These are phyloP conservation scores for Amesomyces nigricolor DNA, from an alignment of 2,329 filamentous ascomycete species.

Conservation along the genomic window DNA sequence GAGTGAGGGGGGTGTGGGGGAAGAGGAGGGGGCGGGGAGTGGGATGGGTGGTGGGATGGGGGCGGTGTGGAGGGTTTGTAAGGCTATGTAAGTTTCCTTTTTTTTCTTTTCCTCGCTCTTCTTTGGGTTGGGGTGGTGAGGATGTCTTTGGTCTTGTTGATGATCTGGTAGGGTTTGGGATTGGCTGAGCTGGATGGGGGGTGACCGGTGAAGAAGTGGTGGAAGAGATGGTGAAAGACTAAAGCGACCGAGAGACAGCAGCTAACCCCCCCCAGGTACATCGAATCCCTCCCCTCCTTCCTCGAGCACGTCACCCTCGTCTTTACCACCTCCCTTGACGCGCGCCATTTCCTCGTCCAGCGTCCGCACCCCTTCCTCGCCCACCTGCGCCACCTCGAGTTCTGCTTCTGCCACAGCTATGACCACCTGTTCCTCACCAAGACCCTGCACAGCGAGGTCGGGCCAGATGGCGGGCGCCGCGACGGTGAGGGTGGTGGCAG, in stretches of 20 bases:
- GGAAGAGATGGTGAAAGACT: no score
- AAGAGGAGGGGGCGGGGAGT: conserved; percentile 19
- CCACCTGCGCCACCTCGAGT: conserved; percentile 21
- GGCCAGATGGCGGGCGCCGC: neutral
- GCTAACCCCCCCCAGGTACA: conserved; percentile 23
- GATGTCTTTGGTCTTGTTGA: no score
- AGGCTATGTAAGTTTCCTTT: conserved; percentile 21
- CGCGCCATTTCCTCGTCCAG: conserved; percentile 23
- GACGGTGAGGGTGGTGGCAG: neutral
- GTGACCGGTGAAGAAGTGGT: no score
- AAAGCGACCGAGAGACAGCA: no score
- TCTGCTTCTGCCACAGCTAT: conserved; percentile 15
- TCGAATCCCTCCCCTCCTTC: conserved; percentile 22
- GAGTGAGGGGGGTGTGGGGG: conserved; percentile 9
- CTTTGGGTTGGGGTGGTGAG: no score
- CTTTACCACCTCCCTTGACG: conserved; percentile 27
- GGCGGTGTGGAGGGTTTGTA: conserved; percentile 25
- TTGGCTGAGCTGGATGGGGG: no score
- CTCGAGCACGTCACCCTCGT: conserved; percentile 25
- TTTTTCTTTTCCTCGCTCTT: no score
- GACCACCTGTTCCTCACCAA: no score
- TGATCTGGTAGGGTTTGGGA: no score
- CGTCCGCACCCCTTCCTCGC: conserved; percentile 10
- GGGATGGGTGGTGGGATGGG: conserved; percentile 7
- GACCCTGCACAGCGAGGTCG: no score